Evolutionary conservation across 306 rosid genomes (phyloP), one percentile per base, ranked within the genome.

Genomic region (Begonia loranthoides): DNA sequence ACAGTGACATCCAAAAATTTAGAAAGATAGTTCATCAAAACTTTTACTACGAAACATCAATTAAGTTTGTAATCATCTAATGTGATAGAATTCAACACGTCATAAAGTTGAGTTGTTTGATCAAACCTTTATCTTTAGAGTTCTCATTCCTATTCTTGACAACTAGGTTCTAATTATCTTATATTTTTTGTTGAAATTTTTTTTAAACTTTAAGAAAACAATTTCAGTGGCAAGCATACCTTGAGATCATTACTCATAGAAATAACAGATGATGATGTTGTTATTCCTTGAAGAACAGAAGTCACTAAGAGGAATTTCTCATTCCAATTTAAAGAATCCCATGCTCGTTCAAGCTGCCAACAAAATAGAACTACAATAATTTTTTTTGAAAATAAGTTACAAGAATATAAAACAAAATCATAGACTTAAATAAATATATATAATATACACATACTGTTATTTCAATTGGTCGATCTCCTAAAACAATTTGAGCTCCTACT

Each of bases 391-490:
- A 28, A 69, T 56, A 47, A 59, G 46, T 38, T 43, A 38, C 9
- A 14, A n/a, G 47, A 28, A 28, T 39, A 33, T 38, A 14, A 38
- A 10, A 48, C 14, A 0, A 44, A 41, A 3, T 10, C 50, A 52
- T 13, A 53, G 55, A 57, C 55, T 51, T 56, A 45, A 55, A 39
- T 6, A 39, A n/a, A n/a, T n/a, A n/a, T n/a, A n/a, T n/a, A n/a
- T n/a, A n/a, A n/a, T n/a, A n/a, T n/a, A n/a, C n/a, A n/a, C 95
- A 52, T 73, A 90, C 99, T 13, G 99, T 90, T 59, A 86, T 90
- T 58, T 90, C 95, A 68, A 90, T 82, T 51, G 99, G 94, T 10
- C 92, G 74, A 61, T 90, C 97, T 58, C 97, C 95, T 76, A 90
- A 56, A 58, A 90, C 94, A 52, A 82, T 76, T 49, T 85, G 95